A percentile compares a stretch with the other conserved stretches of the same genome.
phyloP scores from a whole-genome alignment of 1,284 basidiomycete genomes.

The Melampsora larici-populina region DNA sequence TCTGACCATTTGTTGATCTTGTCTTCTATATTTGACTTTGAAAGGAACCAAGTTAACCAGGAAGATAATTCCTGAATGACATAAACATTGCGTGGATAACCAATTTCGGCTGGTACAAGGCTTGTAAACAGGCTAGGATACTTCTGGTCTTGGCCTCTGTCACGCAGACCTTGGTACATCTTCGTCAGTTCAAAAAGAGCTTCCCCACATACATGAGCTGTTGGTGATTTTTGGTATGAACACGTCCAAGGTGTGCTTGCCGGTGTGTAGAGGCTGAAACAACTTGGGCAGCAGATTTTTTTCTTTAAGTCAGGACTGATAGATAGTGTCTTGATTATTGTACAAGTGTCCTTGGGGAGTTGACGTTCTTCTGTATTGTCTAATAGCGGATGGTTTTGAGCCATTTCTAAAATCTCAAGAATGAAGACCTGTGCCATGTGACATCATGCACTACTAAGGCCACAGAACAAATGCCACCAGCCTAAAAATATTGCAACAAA shows the following conservation, averaged over 20 bases:
- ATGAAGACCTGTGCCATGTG: too few relatives aligned
- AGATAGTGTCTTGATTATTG: background rate
- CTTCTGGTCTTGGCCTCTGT: constrained; percentile 1
- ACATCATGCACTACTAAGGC: too few relatives aligned
- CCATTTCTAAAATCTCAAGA: too few relatives aligned
- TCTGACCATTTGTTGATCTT: background rate
- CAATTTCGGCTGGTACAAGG: background rate
- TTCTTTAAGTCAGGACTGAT: constrained; percentile 12
- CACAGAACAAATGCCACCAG: too few relatives aligned
- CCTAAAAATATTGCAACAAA: too few relatives aligned
- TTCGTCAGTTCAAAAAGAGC: background rate
- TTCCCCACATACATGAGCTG: constrained; percentile 8
- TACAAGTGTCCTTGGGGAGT: background rate
- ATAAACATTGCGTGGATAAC: background rate
- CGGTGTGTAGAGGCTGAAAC: constrained; percentile 12
- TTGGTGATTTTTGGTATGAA: constrained; percentile 5
- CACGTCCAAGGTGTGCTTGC: background rate
- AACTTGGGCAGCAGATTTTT: constrained; percentile 8
- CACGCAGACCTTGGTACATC: background rate
- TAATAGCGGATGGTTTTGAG: too few relatives aligned
- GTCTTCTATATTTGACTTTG: background rate
- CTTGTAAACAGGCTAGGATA: background rate
- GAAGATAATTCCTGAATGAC: background rate
- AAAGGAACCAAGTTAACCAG: background rate
- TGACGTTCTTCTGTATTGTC: background rate